Percentiles rank a stretch among this genome's conserved stretches.
phyloP scores from a whole-genome alignment of 768 basidiomycete species.

The Asterophora lycoperdoides region DNA sequence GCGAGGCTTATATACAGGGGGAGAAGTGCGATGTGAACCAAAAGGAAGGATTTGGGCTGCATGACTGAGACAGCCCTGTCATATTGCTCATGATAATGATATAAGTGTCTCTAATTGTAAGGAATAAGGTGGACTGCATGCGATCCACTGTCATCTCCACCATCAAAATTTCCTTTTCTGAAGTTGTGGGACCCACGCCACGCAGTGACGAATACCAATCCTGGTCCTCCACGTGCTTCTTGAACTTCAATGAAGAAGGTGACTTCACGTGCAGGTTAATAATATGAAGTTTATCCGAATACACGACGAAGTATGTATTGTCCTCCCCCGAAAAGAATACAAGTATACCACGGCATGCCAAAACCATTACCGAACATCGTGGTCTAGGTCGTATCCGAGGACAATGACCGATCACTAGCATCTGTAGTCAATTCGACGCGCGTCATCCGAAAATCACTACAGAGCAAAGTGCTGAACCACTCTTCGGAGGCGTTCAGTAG shows the following conservation, averaged over 20 bases:
- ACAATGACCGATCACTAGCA: constrained; percentile 76
- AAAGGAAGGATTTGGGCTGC: constrained; percentile 28
- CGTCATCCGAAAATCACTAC: constrained; percentile 80
- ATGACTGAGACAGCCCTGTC: constrained; percentile 26
- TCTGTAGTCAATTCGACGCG: constrained; percentile 83
- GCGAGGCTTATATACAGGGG: constrained; percentile 40
- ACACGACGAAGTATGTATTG: too few species aligned
- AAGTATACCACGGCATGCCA: constrained; percentile 72
- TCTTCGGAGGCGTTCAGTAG: constrained; percentile 68
- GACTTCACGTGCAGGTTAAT: too few species aligned
- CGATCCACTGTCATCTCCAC: constrained; percentile 7
- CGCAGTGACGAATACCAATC: constrained; percentile 14
- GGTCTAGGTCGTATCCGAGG: constrained; percentile 90
- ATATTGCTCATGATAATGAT: constrained; percentile 13
- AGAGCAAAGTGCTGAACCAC: constrained; percentile 73
- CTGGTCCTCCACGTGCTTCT: too few species aligned
- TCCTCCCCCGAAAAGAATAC: constrained; percentile 86
- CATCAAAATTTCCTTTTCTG: constrained; percentile 9
- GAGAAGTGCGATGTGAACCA: constrained; percentile 35
- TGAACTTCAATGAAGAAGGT: too few species aligned
- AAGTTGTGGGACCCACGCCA: constrained; percentile 12
- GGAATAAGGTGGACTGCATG: background rate
- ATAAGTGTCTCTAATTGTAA: constrained; percentile 5
- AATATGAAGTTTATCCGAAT: too few species aligned
- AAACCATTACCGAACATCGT: constrained; percentile 72